These are phyloP conservation scores for Calonectria crousiana DNA, from an alignment of 2,329 filamentous ascomycete species.

Conservation along the genomic window DNA sequence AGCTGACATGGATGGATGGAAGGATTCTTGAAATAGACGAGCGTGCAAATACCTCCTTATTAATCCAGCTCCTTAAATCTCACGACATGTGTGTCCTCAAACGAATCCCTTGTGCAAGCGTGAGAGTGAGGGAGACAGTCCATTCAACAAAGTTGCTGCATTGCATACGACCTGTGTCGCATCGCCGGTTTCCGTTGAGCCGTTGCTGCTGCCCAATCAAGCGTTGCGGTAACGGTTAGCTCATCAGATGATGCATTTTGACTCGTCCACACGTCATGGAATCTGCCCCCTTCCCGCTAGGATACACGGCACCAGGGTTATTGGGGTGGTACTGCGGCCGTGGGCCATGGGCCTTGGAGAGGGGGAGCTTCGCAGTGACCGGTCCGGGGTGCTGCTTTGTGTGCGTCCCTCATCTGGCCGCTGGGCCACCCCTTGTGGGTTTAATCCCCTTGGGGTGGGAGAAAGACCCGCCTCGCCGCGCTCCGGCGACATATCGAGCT, in stretches of 20 bases:
- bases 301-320: not conserved
- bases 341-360: not conserved
- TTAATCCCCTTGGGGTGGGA: not conserved
- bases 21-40: conserved; percentile 17
- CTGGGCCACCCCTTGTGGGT: not conserved
- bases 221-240: conserved; percentile 16
- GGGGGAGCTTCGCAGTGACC: not conserved
- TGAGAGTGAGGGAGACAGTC: not conserved
- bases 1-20: conserved; percentile 23
- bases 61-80: conserved; percentile 19
- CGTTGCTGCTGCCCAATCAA: conserved; percentile 17
- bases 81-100: conserved; percentile 2
- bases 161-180: conserved; percentile 18
- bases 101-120: not conserved
- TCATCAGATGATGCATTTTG: conserved; percentile 36
- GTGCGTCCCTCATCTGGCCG: not conserved
- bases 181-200: conserved; percentile 25
- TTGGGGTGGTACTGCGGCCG: not conserved
- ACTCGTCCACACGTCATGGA: conserved; percentile 32
- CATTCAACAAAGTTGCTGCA: conserved; percentile 17
- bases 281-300: conserved; percentile 9
- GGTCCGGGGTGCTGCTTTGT: not conserved
- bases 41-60: conserved; percentile 24
- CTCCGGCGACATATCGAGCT: not conserved
- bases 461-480: conserved; percentile 1